Percentiles rank a stretch among this genome's conserved stretches.
phyloP scores from a whole-genome alignment of 257 asterid genomes.

The Petrea volubilis region DNA sequence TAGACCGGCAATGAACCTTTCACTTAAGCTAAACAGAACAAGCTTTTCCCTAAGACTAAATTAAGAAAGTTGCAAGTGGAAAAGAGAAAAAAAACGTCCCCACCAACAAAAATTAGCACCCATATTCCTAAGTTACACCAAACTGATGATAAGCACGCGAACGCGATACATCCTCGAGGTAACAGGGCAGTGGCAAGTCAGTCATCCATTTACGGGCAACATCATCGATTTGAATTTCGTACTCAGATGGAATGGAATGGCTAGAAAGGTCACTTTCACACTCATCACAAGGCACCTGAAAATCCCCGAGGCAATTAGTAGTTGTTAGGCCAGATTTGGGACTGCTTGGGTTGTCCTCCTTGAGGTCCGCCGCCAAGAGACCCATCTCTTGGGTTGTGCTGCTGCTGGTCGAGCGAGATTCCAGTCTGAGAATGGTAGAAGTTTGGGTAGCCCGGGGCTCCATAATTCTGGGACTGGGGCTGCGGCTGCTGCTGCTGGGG shows the following conservation, averaged over 20 bases:
- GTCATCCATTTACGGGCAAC: slow-evolving; percentile 26
- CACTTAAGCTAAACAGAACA: slow-evolving; percentile 23
- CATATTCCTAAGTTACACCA: slow-evolving; percentile 52
- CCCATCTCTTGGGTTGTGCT: slow-evolving; percentile 73
- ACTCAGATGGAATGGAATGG: slow-evolving; percentile 24
- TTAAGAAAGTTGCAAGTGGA: slow-evolving; percentile 24
- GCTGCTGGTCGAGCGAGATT: slow-evolving; percentile 60
- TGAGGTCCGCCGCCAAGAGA: slow-evolving; percentile 58
- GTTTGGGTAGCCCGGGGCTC: slow-evolving; percentile 66
- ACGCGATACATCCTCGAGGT: slow-evolving; percentile 53
- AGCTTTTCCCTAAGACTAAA: slow-evolving; percentile 20
- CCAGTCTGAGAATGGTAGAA: slow-evolving; percentile 74
- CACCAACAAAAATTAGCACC: slow-evolving; percentile 54
- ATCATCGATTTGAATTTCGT: slow-evolving; percentile 15
- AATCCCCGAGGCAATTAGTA: slow-evolving; percentile 57
- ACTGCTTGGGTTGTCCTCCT: slow-evolving; percentile 79
- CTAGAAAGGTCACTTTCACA: slow-evolving; percentile 43
- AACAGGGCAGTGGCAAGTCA: slow-evolving; percentile 45
- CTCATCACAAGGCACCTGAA: slow-evolving; percentile 49
- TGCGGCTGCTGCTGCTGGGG: slow-evolving; percentile 51
- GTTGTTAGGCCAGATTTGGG: slow-evolving; percentile 82
- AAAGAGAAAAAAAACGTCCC: slow-evolving; percentile 21
- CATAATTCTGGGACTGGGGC: slow-evolving; percentile 68
- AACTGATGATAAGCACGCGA: slow-evolving; percentile 41
- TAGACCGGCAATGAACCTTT: slow-evolving; percentile 19